Evolutionary conservation across 148 eudicot genomes (phyloP), one percentile per base, ranked within the genome.

Genomic region (Dianthus caryophyllus): DNA sequence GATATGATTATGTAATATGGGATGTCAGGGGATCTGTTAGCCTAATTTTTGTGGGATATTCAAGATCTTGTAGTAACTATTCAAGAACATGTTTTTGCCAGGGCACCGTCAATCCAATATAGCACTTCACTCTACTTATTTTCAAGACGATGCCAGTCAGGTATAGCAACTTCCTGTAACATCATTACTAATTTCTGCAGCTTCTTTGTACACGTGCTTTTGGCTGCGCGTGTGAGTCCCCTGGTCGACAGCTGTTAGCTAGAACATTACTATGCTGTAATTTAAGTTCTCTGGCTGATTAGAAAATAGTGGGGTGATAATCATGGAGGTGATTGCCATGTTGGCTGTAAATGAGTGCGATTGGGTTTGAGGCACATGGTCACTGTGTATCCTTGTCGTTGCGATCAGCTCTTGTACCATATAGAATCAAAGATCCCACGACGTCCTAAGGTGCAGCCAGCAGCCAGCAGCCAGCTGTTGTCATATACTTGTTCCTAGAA

Each of bases 131-230:
- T 57, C 73, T 10, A 57, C 65, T 46, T 67, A 70, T 73, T 67
- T 73, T 68, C 84, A 81, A 74, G 88, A 83, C 74, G 78, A 49
- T 61, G 61, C 55, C 47, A 70, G 62, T 84, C 77, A 52, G 6
- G 24, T 20, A 63, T 64, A 20, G 68, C 67, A 33, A 25, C 27
- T 29, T 69, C 27, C 73, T 66, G 79, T 76, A 73, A 73, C 77
- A 55, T 70, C 50, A 55, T 65, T 33, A 69, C 62, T 49, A 48
- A 38, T 44, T 67, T 49, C 41, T 24, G 41, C 43, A 63, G 69
- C 33, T 49, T 54, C 53, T 47, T 48, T 7, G 33, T 43, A 25
- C 57, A 46, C 30, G 14, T 52, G 56, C 12, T 15, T 54, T 6
- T 11, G 59, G 17, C 31, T 25, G 30, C 26, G 31, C 26, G 30